Percentiles rank a stretch among this genome's conserved stretches.
Conservation (phyloP, 2,329 filamentous ascomycete genomes). For the Akanthomyces uredinophilus region DNA sequence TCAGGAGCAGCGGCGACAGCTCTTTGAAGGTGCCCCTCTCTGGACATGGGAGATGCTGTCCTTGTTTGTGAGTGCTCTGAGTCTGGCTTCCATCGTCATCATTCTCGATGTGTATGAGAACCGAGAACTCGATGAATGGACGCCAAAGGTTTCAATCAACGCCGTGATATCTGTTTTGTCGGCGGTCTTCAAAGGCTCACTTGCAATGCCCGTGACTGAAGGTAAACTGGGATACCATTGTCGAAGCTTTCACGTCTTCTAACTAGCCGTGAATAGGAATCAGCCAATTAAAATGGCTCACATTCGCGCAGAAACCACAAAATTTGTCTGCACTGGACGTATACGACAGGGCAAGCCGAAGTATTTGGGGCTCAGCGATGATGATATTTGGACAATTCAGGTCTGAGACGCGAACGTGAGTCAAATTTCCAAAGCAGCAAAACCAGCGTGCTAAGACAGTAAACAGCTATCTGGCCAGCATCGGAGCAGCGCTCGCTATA, state of each 20-base stretch:
- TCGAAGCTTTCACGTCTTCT: neutral
- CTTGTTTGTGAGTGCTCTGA: neutral
- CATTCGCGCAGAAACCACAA: neutral
- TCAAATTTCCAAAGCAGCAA: too few species aligned
- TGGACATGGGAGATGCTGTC: slow-evolving; percentile 8
- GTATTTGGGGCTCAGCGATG: slow-evolving; percentile 1
- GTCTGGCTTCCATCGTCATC: neutral
- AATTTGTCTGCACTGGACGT: neutral
- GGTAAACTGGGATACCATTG: neutral
- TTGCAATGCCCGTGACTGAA: slow-evolving; percentile 4
- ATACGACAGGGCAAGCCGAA: slow-evolving; percentile 3
- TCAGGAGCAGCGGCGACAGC: neutral
- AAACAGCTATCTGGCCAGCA: slow-evolving; percentile 6
- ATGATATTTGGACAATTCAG: slow-evolving; percentile 3
- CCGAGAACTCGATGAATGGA: neutral
- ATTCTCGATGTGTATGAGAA: neutral
- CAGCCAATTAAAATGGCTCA: slow-evolving; percentile 9
- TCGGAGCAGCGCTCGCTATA: neutral
- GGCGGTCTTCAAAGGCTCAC: slow-evolving; percentile 1
- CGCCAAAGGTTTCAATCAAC: neutral
- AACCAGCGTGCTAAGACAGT: neutral
- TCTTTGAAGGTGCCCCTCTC: neutral
- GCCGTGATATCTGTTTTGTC: slow-evolving; percentile 2
- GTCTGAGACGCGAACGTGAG: neutral
- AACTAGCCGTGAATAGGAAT: neutral